Evolutionary conservation across 2,329 filamentous ascomycete genomes (phyloP), one percentile per base, ranked within the genome.

Genomic region (Arthrobotrys entomopaga): DNA sequence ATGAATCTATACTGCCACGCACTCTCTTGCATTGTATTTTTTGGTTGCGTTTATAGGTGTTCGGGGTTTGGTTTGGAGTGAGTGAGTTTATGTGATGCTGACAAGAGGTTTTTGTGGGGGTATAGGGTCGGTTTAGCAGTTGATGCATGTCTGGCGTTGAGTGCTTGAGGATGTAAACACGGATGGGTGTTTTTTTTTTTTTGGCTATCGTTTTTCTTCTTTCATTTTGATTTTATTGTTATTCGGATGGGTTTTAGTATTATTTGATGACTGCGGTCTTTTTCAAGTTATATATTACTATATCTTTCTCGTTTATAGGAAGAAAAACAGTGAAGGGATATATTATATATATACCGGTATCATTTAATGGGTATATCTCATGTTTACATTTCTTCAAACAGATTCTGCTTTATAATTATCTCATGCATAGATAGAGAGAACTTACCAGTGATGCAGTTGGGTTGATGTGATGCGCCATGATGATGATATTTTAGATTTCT

Each of bases 51-150:
- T 34, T 34, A 34, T 34, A 34, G 29, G 29, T 5, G 29, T 34
- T 58, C 66, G 53, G 43, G 29, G 49, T 67, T 64, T 63, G 54
- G 43, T 63, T 40, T 40, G 54, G 49, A 67, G 24, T 38, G 24
- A 26, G 54, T 63, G 40, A 60, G 16, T 49, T 13, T 46, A 40
- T 43, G 42, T 58, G 26, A 53, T 69, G 60, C 74, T 78, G 46
- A 40, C 34, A 10, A 29, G 34, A n/a, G 43, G n/a, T 54, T 0
- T 22, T 24, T 67, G 63, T 26, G 58, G 77, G 72, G 52, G 74
- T 57, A 59, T 78, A 93, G 91, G 82, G 91, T 95, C 79, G 91
- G 91, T 43, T 83, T 92, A 78, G 91, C 91, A n/a, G 91, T 95
- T 46, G 91, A 95, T 82, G 91, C 91, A 54, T 95, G 91, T 81